phyloP scores from a whole-genome alignment of 495 filamentous ascomycete species.

The Neurospora tetraspora region DNA sequence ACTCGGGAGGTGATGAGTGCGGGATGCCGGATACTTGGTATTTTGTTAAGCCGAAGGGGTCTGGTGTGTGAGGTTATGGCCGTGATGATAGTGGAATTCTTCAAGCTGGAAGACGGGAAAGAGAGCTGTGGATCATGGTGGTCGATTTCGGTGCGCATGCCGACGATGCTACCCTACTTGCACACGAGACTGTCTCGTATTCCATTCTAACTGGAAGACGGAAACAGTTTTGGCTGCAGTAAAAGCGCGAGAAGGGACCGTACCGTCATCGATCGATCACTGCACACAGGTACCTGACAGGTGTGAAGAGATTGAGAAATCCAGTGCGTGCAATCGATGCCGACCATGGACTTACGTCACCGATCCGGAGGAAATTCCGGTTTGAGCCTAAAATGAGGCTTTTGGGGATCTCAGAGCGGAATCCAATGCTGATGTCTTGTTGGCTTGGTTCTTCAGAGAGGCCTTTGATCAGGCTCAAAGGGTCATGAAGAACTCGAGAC shows the following conservation, averaged over 20 bases:
- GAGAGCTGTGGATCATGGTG: not conserved
- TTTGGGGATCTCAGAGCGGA: not conserved
- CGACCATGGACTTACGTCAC: not conserved
- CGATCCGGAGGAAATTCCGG: not conserved
- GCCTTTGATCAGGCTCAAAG: not conserved
- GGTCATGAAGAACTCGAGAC: not conserved
- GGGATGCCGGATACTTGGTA: constrained; percentile 13
- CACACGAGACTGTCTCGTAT: not conserved
- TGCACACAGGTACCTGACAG: not conserved
- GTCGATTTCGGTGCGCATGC: not conserved
- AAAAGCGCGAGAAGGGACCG: no score
- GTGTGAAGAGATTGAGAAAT: not conserved
- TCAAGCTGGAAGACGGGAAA: not conserved
- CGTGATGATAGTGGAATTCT: not conserved
- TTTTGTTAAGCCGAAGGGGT: constrained; percentile 4
- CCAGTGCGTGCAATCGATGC: not conserved
- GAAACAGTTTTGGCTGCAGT: not conserved
- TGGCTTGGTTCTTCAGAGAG: not conserved
- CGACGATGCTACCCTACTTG: not conserved
- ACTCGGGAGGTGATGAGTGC: constrained; percentile 7
- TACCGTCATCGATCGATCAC: not conserved
- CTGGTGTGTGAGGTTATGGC: not conserved
- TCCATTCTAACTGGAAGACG: not conserved
- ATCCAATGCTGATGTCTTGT: not conserved
- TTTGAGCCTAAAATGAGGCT: not conserved